Conservation (phyloP, 495 filamentous ascomycete species). For the Endocarpon pusillum region DNA sequence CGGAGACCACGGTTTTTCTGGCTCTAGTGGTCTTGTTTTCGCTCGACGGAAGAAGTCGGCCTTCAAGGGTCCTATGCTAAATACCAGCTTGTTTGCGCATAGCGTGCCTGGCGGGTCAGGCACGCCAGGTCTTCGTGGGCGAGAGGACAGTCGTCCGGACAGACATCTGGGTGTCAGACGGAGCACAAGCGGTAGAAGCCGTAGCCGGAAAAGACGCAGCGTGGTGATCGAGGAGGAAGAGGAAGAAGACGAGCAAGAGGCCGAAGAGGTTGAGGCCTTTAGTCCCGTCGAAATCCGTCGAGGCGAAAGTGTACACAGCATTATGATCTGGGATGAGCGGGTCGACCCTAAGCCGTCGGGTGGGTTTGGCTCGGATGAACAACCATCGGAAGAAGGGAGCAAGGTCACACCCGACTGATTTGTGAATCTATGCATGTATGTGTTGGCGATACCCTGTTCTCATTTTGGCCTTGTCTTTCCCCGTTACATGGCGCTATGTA, state of each 20-base stretch:
- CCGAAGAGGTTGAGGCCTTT: constrained; percentile 57
- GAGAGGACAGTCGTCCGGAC: constrained; percentile 9
- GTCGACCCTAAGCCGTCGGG: too few species aligned
- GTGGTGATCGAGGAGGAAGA: constrained; percentile 77
- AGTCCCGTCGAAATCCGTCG: constrained; percentile 10
- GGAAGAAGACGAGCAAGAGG: constrained; percentile 50
- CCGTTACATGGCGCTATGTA: too few species aligned
- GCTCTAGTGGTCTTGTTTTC: constrained; percentile 56
- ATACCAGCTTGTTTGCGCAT: constrained; percentile 27
- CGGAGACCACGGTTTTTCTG: constrained; percentile 27
- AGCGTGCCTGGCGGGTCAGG: constrained; percentile 16
- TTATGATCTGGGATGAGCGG: constrained; percentile 1
- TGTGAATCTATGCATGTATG: too few species aligned
- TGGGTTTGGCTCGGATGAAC: too few species aligned
- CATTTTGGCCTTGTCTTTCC: too few species aligned
- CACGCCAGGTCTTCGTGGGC: constrained; percentile 19
- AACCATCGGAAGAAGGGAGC: too few species aligned
- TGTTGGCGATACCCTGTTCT: too few species aligned
- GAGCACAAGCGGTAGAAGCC: constrained; percentile 34
- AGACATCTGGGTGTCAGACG: constrained; percentile 26
- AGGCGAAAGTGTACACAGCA: constrained; percentile 1
- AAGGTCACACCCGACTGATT: too few species aligned
- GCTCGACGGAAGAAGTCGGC: constrained; percentile 76
- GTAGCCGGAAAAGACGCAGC: constrained; percentile 38
- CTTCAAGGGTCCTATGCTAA: constrained; percentile 73